These are phyloP conservation scores for Paracorniculantispora psalliotae DNA, from an alignment of 2,329 filamentous ascomycete genomes.

Conservation along the genomic window DNA sequence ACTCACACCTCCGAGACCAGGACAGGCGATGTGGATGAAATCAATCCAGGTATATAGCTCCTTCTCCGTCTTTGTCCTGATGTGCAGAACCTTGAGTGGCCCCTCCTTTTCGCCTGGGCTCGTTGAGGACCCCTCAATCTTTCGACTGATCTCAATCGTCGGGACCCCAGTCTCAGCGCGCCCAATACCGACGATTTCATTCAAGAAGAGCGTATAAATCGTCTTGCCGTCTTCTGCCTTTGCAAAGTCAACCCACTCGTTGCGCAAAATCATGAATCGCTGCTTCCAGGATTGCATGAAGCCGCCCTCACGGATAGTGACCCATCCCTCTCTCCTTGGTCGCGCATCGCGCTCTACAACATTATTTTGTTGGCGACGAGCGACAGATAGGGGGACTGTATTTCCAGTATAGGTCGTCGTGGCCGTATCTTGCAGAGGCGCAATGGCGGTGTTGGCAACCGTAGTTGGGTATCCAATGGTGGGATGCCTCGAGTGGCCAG, in stretches of 20 bases:
- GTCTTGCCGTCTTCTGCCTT: slow-evolving; percentile 79
- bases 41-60: slow-evolving; percentile 95
- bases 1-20: slow-evolving; percentile 88
- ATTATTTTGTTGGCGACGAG: slow-evolving; percentile 47
- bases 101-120: slow-evolving; percentile 69
- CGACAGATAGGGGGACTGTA: slow-evolving; percentile 59
- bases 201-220: slow-evolving; percentile 68
- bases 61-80: slow-evolving; percentile 82
- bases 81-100: slow-evolving; percentile 69
- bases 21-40: slow-evolving; percentile 84
- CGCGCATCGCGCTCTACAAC: slow-evolving; percentile 54
- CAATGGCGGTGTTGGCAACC: slow-evolving; percentile 60
- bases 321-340: slow-evolving; percentile 68
- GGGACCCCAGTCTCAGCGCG: slow-evolving; percentile 79
- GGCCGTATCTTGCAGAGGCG: slow-evolving; percentile 53
- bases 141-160: slow-evolving; percentile 79
- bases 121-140: slow-evolving; percentile 56
- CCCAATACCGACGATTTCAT: slow-evolving; percentile 75
- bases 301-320: slow-evolving; percentile 76
- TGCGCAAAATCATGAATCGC: slow-evolving; percentile 76
- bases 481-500: neutral
- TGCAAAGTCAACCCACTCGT: slow-evolving; percentile 81
- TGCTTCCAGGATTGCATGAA: slow-evolving; percentile 76
- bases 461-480: slow-evolving; percentile 7
- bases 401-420: slow-evolving; percentile 61